Base-by-base conservation (phyloP, 352 stramenopile species). In the Globisporangium spiculum region DNA sequence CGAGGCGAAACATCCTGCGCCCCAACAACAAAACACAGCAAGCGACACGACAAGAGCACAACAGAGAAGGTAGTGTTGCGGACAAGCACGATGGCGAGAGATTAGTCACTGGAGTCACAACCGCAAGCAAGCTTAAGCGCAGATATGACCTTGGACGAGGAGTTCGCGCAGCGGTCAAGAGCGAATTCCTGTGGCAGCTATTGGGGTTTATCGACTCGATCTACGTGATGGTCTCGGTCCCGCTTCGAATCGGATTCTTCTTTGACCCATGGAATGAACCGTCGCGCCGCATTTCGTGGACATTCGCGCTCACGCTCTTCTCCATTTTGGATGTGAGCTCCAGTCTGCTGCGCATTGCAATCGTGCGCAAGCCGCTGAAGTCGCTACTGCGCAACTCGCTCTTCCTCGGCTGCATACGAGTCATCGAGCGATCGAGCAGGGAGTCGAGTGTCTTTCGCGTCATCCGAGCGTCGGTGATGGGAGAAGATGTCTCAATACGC, bases 191-290 rank as follows among this genome's bases (percentile, higher is more conserved):
- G 4, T 54, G n/a, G 62, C 56, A 54, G 24, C 5, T 62, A 6
- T 7, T 74, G 9, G 52, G 60, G 5, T 60, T 84, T 1, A 2
- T 82, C 2, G 75, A 84, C 50, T 57, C 73, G 26, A 24, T 80
- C 50, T 80, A 71, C 41, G 65, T 80, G 16, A 46, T 84, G 27
- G 44, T 70, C 16, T 72, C 38, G 3, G 73, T 80, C 26, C 77
- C 77, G 18, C 32, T 81, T 0, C 72, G 77, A 24, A 22, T 84
- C 0, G 77, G 77, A 2, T 84, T 80, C 44, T 77, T 84, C 63
- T 84, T 79, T 20, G 77, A 84, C 24, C 77, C 77, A 18, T 74
- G 67, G 68, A 57, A 79, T 48, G 57, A 78, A 22, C 36, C n/a
- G 22, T n/a, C 32, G 1, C 22, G 32, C 12, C 57, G 56, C 4